phyloP scores from a whole-genome alignment of 1,284 basidiomycete species.

The Abortiporus biennis region DNA sequence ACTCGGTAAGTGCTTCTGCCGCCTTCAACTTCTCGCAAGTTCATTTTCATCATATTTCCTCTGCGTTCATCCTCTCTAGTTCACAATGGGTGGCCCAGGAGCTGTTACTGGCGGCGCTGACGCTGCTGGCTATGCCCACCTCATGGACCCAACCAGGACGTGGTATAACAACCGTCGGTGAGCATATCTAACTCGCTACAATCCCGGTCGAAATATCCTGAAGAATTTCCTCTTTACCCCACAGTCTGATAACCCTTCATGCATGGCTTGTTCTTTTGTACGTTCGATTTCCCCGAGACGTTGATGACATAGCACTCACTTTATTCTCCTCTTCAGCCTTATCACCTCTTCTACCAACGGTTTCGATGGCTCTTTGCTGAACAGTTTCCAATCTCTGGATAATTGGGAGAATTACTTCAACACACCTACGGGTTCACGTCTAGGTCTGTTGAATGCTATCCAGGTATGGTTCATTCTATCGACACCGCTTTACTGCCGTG shows the following conservation, averaged over 20 bases:
- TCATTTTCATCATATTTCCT: slow-evolving; percentile 16
- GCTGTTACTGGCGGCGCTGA: slow-evolving; percentile 18
- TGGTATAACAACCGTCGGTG: slow-evolving; percentile 72
- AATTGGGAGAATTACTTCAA: slow-evolving; percentile 59
- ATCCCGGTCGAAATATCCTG: background rate
- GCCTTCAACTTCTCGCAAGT: slow-evolving; percentile 25
- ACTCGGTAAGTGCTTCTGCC: slow-evolving; percentile 18
- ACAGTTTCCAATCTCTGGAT: slow-evolving; percentile 59
- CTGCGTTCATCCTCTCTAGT: slow-evolving; percentile 8
- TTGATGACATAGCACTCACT: slow-evolving; percentile 3
- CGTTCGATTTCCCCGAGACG: slow-evolving; percentile 17
- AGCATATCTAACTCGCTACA: slow-evolving; percentile 19
- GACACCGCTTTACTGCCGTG: background rate
- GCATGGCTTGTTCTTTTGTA: slow-evolving; percentile 65
- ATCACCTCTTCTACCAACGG: slow-evolving; percentile 75
- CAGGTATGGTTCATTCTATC: slow-evolving; percentile 38
- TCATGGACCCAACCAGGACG: slow-evolving; percentile 57
- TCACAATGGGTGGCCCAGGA: slow-evolving; percentile 41
- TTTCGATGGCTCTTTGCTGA: slow-evolving; percentile 76
- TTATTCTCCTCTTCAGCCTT: slow-evolving; percentile 33
- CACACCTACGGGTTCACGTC: slow-evolving; percentile 44
- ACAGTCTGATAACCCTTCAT: slow-evolving; percentile 56
- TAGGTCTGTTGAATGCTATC: slow-evolving; percentile 73
- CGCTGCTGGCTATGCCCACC: slow-evolving; percentile 39
- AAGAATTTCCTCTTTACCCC: slow-evolving; percentile 5